A percentile compares a stretch with the other conserved stretches of the same genome.
phyloP scores from a whole-genome alignment of 768 basidiomycete genomes.

The Russula dissimulans region DNA sequence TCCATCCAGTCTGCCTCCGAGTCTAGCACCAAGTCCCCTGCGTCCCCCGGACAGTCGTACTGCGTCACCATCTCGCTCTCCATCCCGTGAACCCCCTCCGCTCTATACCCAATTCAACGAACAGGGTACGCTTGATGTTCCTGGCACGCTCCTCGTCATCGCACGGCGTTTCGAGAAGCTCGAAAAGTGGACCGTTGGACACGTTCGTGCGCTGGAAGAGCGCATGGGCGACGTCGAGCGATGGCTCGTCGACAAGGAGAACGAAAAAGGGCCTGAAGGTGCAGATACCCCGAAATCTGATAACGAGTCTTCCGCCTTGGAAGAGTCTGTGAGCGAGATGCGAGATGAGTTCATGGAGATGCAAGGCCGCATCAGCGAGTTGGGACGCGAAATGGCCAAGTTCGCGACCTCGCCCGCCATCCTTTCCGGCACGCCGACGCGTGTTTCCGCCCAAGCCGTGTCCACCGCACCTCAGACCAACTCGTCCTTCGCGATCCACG shows the following conservation, averaged over 20 bases:
- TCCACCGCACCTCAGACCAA: conserved; percentile 38
- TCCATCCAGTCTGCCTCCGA: conserved; percentile 40
- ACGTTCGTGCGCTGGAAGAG: conserved; percentile 83
- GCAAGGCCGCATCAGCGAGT: conserved; percentile 61
- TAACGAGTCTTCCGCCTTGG: conserved; percentile 22
- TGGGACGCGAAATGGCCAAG: conserved; percentile 75
- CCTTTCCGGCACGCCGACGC: conserved; percentile 43
- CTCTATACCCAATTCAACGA: conserved; percentile 68
- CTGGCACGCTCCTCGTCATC: conserved; percentile 62
- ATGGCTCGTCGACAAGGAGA: conserved; percentile 82
- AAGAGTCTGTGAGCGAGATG: conserved; percentile 42
- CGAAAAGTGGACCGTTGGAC: conserved; percentile 83
- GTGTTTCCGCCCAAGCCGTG: conserved; percentile 36
- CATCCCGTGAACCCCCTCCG: conserved; percentile 54
- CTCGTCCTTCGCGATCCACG: conserved; percentile 39
- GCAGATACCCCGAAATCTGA: conserved; percentile 13
- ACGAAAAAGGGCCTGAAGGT: conserved; percentile 38
- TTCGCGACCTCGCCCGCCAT: conserved; percentile 47
- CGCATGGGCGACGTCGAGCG: conserved; percentile 88
- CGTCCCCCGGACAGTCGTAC: conserved; percentile 37
- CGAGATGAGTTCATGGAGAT: conserved; percentile 65
- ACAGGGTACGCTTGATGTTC: conserved; percentile 65
- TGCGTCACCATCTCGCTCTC: conserved; percentile 41
- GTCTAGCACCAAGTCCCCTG: conserved; percentile 58
- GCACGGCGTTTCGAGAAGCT: conserved; percentile 81